Evolutionary conservation across 306 rosid species (phyloP).

Genomic region (Prunus kanzakura): DNA sequence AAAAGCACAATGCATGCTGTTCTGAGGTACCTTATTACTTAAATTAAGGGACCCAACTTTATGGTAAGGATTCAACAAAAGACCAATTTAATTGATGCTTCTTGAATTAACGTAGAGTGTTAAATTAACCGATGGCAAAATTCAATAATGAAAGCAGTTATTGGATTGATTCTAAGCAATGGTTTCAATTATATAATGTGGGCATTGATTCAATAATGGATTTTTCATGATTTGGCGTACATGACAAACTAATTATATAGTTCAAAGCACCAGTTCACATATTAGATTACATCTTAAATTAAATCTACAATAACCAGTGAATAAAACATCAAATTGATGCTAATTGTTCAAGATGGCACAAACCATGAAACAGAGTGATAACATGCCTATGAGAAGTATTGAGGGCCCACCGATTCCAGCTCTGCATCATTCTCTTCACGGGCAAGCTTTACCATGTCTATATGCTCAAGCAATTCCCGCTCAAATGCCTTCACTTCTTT

Average conservation of each 20-base stretch:
- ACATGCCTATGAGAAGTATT: constrained; percentile 80
- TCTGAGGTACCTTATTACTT: constrained; percentile 15
- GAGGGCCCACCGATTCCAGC: constrained; percentile 92
- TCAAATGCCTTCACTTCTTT: constrained; percentile 79
- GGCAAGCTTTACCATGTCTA: constrained; percentile 90
- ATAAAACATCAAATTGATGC: neutral
- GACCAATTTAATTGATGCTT: neutral
- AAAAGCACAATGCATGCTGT: constrained; percentile 11
- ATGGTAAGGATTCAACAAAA: neutral
- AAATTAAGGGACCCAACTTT: constrained; percentile 8
- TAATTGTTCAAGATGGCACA: constrained; percentile 6
- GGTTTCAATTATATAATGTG: neutral
- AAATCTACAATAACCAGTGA: neutral
- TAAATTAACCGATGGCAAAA: neutral
- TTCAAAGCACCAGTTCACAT: neutral
- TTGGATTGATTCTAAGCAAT: neutral
- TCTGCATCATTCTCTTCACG: constrained; percentile 72
- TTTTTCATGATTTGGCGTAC: neutral
- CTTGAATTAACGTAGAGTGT: neutral
- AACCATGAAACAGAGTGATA: constrained; percentile 31
- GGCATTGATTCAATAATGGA: neutral
- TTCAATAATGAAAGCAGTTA: neutral
- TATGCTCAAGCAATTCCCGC: constrained; percentile 75
- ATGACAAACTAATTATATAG: neutral
- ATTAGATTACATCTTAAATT: neutral